Percentiles rank a stretch among this genome's conserved stretches.
Evolutionary conservation across 192 early-diverging fungal genomes (phyloP).

Genomic region (Chytriomyces hyalinus): DNA sequence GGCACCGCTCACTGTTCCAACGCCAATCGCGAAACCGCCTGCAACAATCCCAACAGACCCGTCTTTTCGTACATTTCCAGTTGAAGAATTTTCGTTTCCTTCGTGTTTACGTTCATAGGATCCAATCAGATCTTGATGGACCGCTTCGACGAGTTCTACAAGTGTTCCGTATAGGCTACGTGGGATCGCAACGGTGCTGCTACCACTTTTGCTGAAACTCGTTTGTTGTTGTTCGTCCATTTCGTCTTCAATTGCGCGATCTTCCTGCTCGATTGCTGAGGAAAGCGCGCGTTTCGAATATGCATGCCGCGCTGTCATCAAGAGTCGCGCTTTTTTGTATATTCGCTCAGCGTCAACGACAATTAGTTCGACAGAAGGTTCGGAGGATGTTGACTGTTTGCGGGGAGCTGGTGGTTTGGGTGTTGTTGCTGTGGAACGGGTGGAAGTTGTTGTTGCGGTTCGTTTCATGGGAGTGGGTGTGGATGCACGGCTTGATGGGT

Average conservation of each 20-base stretch:
- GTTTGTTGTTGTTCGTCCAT: not conserved
- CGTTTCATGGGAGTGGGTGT: not conserved
- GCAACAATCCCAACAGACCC: not conserved
- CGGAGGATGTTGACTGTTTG: not conserved
- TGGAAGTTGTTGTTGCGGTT: not conserved
- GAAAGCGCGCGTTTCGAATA: not conserved
- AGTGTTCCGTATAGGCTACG: not conserved
- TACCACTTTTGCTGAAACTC: no score
- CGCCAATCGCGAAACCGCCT: conserved; percentile 14
- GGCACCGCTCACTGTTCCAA: not conserved
- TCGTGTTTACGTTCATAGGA: not conserved
- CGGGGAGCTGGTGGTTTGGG: not conserved
- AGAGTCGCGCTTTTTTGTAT: conserved; percentile 20
- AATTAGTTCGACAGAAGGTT: not conserved
- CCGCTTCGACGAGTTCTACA: conserved; percentile 14
- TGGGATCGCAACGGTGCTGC: conserved; percentile 2
- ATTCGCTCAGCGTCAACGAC: not conserved
- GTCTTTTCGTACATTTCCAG: not conserved
- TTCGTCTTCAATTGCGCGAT: not conserved
- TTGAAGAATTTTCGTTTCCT: not conserved
- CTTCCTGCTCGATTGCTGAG: not conserved
- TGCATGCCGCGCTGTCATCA: not conserved
- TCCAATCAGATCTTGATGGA: conserved; percentile 15
- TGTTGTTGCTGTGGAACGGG: not conserved
- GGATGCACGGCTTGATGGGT: not conserved